Evolutionary conservation across 345 rosid genomes (phyloP).

Genomic region (Draba incana): DNA sequence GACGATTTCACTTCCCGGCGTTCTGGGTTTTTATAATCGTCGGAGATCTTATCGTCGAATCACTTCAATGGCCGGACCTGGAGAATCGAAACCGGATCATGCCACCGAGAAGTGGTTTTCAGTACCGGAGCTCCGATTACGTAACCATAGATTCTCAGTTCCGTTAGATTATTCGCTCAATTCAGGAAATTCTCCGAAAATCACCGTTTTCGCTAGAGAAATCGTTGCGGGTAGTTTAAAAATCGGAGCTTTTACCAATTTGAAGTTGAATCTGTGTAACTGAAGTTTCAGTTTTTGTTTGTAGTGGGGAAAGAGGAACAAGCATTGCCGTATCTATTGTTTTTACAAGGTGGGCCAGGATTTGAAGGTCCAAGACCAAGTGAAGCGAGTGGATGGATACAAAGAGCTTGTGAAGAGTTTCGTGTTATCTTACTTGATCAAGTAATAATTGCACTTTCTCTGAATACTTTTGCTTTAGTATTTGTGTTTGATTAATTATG

Average conservation of each 20-base stretch:
- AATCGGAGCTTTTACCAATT: not conserved
- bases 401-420: conserved; percentile 83
- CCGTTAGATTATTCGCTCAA: conserved; percentile 71
- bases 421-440: conserved; percentile 92
- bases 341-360: conserved; percentile 95
- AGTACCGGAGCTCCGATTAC: conserved; percentile 81
- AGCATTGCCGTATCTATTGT: conserved; percentile 71
- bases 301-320: conserved; percentile 84
- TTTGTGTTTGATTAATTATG: conserved; percentile 16
- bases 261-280: not conserved
- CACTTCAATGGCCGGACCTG: conserved; percentile 47
- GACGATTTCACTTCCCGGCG: not conserved
- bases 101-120: conserved; percentile 67
- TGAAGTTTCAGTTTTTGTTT: not conserved
- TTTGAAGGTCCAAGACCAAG: conserved; percentile 86
- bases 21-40: conserved; percentile 20
- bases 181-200: conserved; percentile 49
- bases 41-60: conserved; percentile 29
- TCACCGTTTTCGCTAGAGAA: conserved; percentile 82
- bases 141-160: conserved; percentile 74
- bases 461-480: not conserved
- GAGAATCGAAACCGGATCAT: conserved; percentile 48
- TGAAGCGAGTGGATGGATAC: conserved; percentile 84
- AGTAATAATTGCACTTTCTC: conserved; percentile 45
- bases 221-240: conserved; percentile 64